Evolutionary conservation across 257 asterid genomes (phyloP), one percentile per base, ranked within the genome.

Genomic region (Eustoma russellianum): DNA sequence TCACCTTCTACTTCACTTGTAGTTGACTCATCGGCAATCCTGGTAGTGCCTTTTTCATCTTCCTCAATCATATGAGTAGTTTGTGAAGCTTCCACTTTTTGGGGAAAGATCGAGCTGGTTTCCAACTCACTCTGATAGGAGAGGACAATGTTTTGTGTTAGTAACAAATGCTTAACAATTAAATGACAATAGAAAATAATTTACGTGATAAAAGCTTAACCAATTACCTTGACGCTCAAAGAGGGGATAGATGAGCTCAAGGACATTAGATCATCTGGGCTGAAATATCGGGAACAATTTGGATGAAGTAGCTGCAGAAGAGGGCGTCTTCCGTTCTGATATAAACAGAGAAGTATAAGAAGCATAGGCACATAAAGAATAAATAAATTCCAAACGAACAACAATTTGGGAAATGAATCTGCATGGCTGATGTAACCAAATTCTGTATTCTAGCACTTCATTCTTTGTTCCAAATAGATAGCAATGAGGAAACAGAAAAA

Each of bases 251-350:
- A 73, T 19, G 70, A 59, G 67, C 63, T 76, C 70, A 86, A 70
- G 7, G 95, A 77, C 44, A 60, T 47, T 41, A 83, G 63, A 66
- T 90, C 93, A 53, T 86, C 94, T 5, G 81, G 78, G 55, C 74
- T 75, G 62, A 86, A 72, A 76, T 90, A 83, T 66, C 89, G 86
- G 53, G 90, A 13, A 55, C 85, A 70, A 63, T 82, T 74, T 47
- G 98, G 98, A 77, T 80, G 93, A 49, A 90, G 94, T 70, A 90
- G 84, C 70, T 90, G 98, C 72, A 90, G 68, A 45, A 86, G 50
- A 45, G 85, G 88, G 61, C 89, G 93, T 47, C 94, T 76, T 46
- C 77, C 88, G 66, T 62, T 73, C 98, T 90, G 82, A 63, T 73
- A 64, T 52, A 24, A 45, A 15, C 30, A 14, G 9, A 51, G 43